Evolutionary conservation across 1,139 yeast genomes (phyloP).

Genomic region (Protomyces arabidopsidicola): DNA sequence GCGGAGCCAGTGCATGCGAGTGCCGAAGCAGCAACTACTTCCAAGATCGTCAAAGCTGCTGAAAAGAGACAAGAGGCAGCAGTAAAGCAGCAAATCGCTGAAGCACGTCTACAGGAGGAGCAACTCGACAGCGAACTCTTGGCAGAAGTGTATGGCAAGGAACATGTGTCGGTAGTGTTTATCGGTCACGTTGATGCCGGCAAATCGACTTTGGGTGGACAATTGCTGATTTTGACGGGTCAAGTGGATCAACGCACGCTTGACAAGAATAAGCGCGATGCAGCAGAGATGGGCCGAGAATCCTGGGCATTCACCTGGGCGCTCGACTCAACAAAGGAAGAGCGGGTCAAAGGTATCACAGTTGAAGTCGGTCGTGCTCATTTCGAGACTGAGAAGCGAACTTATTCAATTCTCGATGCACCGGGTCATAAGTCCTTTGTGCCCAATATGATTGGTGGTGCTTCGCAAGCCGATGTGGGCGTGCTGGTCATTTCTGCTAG

Average conservation of each 20-base stretch:
- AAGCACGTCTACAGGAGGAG: conserved; percentile 73
- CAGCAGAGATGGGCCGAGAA: conserved; percentile 98
- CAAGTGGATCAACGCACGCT: conserved; percentile 99
- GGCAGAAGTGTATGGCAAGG: conserved; percentile 91
- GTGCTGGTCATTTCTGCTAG: conserved; percentile 94
- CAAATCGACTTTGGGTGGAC: conserved; percentile 99
- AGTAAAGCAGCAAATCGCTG: conserved; percentile 37
- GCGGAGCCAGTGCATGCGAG: conserved; percentile 32
- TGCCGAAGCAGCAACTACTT: conserved; percentile 33
- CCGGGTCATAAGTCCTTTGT: conserved; percentile 99
- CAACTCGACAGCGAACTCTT: conserved; percentile 83
- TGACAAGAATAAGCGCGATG: conserved; percentile 96
- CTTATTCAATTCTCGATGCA: conserved; percentile 96
- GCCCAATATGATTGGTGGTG: conserved; percentile 99
- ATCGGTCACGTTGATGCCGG: conserved; percentile 99
- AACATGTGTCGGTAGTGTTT: conserved; percentile 90
- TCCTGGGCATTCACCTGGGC: conserved; percentile 99
- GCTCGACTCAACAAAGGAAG: conserved; percentile 98
- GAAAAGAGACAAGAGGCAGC: conserved; percentile 43
- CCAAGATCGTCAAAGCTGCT: conserved; percentile 34
- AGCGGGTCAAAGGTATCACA: conserved; percentile 97
- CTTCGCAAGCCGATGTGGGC: conserved; percentile 98
- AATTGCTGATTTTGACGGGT: conserved; percentile 83
- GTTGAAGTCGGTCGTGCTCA: conserved; percentile 97
- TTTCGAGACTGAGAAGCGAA: conserved; percentile 94